A percentile compares a stretch with the other conserved stretches of the same genome.
Evolutionary conservation across 768 basidiomycete genomes (phyloP).

Genomic region (Lyophyllum atratum): DNA sequence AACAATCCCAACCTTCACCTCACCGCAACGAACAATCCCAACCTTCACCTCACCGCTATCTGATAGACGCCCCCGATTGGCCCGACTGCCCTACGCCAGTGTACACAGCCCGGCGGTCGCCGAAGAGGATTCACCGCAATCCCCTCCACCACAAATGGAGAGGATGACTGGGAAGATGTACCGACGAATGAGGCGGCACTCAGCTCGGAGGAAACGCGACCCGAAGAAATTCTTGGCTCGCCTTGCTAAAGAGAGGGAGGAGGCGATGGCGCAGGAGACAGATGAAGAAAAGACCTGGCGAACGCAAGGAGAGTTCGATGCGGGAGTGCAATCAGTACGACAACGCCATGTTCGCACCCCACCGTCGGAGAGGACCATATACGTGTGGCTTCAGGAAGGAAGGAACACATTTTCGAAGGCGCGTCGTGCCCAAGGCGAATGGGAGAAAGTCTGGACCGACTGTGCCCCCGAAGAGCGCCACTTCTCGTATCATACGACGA

Average conservation of each 20-base stretch:
- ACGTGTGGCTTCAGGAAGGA: not conserved
- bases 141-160: too few species aligned
- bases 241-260: not conserved
- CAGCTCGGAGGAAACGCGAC: not conserved
- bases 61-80: not conserved
- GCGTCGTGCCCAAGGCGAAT: not conserved
- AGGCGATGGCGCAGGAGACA: not conserved
- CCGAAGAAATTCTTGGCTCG: not conserved
- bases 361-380: not conserved
- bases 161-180: not conserved
- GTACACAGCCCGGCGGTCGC: too few species aligned
- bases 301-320: not conserved
- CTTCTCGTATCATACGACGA: not conserved
- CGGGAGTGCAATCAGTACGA: not conserved
- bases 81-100: not conserved
- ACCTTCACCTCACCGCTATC: not conserved
- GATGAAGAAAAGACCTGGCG: not conserved
- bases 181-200: too few species aligned
- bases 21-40: not conserved
- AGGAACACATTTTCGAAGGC: not conserved
- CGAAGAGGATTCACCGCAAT: too few species aligned
- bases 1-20: not conserved
- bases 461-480: conserved; percentile 2
- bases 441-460: not conserved
- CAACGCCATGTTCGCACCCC: not conserved